Conservation (phyloP, 2,329 filamentous ascomycete species). For the Xylariaceae sp. region DNA sequence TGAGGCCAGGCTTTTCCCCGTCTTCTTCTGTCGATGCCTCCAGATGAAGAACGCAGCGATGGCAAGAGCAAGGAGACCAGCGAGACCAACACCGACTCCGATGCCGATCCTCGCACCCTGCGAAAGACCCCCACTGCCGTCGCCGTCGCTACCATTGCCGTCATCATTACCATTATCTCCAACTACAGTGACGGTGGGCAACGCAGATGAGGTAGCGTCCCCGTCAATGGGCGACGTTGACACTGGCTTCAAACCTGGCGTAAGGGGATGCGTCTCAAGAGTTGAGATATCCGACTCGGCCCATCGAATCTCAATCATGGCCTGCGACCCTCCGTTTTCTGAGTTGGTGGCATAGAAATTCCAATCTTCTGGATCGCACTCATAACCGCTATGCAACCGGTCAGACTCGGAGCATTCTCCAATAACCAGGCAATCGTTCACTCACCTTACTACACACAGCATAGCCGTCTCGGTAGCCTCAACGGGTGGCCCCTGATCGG, state of each 20-base stretch:
- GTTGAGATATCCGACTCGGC: constrained; percentile 11
- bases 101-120: constrained; percentile 7
- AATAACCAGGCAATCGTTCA: not conserved
- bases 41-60: constrained; percentile 8
- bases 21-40: constrained; percentile 7
- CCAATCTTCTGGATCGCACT: constrained; percentile 5
- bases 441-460: constrained; percentile 8
- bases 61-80: constrained; percentile 4
- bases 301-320: constrained; percentile 16
- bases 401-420: not conserved
- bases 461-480: constrained; percentile 12
- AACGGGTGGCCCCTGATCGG: constrained; percentile 9
- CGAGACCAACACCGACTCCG: constrained; percentile 11
- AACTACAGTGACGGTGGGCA: not conserved
- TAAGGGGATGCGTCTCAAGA: constrained; percentile 13
- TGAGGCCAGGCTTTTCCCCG: too few relatives aligned
- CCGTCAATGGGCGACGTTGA: not conserved
- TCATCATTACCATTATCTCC: not conserved
- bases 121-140: constrained; percentile 2
- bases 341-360: constrained; percentile 12
- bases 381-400: constrained; percentile 8
- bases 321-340: constrained; percentile 4
- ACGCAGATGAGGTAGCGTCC: not conserved
- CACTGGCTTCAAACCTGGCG: constrained; percentile 7
- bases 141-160: not conserved